A percentile compares a stretch with the other conserved stretches of the same genome.
Evolutionary conservation across 2,329 filamentous ascomycete genomes (phyloP).

Genomic region (Phaeoacremonium minimum): DNA sequence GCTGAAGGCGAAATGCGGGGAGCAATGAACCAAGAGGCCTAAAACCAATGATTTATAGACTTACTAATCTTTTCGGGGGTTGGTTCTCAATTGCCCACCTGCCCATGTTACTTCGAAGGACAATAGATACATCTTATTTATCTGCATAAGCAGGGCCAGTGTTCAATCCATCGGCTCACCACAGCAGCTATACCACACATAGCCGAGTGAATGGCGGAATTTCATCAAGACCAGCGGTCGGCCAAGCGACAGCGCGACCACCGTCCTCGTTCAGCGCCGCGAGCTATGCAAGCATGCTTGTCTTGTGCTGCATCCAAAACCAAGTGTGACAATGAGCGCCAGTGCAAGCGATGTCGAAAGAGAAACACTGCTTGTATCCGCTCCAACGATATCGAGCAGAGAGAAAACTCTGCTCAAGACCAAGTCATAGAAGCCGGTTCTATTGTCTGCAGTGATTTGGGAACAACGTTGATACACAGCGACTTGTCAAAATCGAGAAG

Average conservation of each 20-base stretch:
- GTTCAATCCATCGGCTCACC: not conserved
- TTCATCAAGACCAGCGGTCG: not conserved
- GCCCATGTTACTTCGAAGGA: not conserved
- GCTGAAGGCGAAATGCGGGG: not conserved
- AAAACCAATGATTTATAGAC: not conserved
- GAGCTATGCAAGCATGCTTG: constrained; percentile 1
- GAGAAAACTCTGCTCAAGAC: not conserved
- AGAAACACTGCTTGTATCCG: not conserved
- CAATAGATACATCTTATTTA: not conserved
- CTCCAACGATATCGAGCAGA: not conserved
- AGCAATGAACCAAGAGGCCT: too few species aligned
- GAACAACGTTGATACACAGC: not conserved
- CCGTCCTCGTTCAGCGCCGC: not conserved
- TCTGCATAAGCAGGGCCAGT: not conserved
- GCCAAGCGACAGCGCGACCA: not conserved
- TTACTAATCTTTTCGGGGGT: not conserved
- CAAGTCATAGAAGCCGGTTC: not conserved
- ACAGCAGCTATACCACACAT: not conserved
- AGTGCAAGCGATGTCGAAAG: constrained; percentile 1
- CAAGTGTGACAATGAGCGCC: constrained; percentile 1
- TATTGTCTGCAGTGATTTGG: not conserved
- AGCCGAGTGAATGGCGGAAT: not conserved
- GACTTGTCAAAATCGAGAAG: not conserved
- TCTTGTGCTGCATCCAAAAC: constrained; percentile 1
- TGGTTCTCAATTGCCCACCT: not conserved